These are phyloP conservation scores for Miscanthus lutarioriparius DNA, from an alignment of 176 grass and related monocot species.

Conservation along the genomic window DNA sequence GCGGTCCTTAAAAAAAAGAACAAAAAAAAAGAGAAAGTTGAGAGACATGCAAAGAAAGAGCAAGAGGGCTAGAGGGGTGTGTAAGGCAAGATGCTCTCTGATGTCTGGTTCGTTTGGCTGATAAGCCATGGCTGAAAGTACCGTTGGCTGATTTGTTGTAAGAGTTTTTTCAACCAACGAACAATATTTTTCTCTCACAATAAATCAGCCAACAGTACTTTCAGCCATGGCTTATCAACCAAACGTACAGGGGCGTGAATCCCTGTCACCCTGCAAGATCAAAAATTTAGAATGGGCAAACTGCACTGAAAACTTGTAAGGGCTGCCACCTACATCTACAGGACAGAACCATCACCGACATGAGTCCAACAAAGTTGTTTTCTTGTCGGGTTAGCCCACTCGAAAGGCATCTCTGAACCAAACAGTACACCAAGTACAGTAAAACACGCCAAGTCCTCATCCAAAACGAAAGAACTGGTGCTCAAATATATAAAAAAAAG, in stretches of 20 bases:
- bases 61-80: neutral
- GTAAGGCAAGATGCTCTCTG: conserved; percentile 36
- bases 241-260: no score
- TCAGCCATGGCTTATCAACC: no score
- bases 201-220: no score
- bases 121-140: no score
- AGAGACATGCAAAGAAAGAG: conserved; percentile 12
- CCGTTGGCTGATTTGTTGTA: no score
- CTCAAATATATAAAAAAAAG: neutral
- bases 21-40: no score
- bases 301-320: conserved; percentile 19
- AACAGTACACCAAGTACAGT: neutral
- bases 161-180: no score
- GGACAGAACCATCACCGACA: neutral
- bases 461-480: neutral
- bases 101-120: no score
- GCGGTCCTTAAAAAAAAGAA: no score
- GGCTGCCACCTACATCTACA: neutral
- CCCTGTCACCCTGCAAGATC: conserved; percentile 23
- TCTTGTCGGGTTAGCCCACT: neutral
- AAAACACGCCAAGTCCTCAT: neutral
- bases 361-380: conserved; percentile 12
- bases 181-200: no score
- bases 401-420: neutral
- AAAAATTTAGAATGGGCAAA: conserved; percentile 20